These are phyloP conservation scores for Oxytropis ochrocephala DNA, from an alignment of 306 rosid genomes.

Conservation along the genomic window DNA sequence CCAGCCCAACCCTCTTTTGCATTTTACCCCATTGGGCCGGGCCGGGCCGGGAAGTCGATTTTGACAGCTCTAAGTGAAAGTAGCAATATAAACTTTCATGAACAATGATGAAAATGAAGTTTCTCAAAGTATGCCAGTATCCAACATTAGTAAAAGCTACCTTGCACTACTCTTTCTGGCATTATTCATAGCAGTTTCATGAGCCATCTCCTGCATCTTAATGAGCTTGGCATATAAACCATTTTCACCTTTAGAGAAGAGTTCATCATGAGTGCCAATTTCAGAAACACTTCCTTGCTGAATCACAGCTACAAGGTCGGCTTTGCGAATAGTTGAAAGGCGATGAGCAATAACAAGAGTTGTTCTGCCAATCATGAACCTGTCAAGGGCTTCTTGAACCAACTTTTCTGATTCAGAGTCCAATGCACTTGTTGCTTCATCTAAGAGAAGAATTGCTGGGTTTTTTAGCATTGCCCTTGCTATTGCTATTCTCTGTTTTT, in stretches of 20 bases:
- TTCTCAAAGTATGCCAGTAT: neutral
- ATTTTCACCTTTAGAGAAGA: conserved; percentile 76
- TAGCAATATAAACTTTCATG: neutral
- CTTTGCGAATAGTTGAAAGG: conserved; percentile 93
- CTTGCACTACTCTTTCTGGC: conserved; percentile 99
- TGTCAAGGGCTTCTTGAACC: conserved; percentile 97
- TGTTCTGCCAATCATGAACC: conserved; percentile 97
- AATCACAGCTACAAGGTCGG: conserved; percentile 94
- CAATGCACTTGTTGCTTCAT: conserved; percentile 98
- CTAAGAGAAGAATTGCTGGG: conserved; percentile 90
- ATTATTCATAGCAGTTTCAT: conserved; percentile 81
- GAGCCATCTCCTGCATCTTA: conserved; percentile 85
- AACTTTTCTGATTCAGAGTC: conserved; percentile 97
- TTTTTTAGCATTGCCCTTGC: conserved; percentile 99
- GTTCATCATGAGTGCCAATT: conserved; percentile 95
- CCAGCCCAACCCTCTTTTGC: too few relatives aligned
- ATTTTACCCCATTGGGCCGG: too few relatives aligned
- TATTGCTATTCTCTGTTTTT: conserved; percentile 96
- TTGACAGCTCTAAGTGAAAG: neutral
- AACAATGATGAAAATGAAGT: neutral
- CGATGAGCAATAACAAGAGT: conserved; percentile 98
- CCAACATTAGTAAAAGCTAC: conserved; percentile 28
- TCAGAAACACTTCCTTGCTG: conserved; percentile 91
- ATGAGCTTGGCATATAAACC: conserved; percentile 94
- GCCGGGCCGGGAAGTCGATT: too few relatives aligned